Evolutionary conservation across 1,139 yeast species (phyloP).

Genomic region (Taphrina flavorubra): DNA sequence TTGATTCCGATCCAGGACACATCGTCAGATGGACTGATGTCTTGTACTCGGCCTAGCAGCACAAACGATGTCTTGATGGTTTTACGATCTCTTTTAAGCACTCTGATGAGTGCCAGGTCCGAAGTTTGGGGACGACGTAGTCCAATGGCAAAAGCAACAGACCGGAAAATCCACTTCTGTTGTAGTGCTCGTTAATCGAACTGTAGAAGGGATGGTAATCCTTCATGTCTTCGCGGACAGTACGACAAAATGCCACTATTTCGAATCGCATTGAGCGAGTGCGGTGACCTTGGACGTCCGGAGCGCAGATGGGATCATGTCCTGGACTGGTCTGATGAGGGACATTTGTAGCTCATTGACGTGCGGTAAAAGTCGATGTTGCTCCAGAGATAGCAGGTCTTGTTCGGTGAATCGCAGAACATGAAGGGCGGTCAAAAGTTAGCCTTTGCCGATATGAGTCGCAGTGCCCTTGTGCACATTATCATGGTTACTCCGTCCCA

Average conservation of each 20-base stretch:
- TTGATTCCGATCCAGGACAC: neutral
- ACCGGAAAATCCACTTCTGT: neutral
- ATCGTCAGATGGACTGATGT: neutral
- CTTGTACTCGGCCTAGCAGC: neutral
- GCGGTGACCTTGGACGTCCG: too few species aligned
- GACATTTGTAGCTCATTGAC: too few species aligned
- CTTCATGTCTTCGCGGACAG: too few species aligned
- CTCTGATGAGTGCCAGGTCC: neutral
- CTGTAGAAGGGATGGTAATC: too few species aligned
- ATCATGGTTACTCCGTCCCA: neutral
- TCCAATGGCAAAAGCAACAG: neutral
- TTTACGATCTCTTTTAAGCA: neutral
- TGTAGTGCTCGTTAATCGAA: neutral
- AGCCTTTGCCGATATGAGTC: neutral
- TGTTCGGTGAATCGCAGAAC: neutral
- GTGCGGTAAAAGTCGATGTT: too few species aligned
- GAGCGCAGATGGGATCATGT: too few species aligned
- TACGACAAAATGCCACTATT: too few species aligned
- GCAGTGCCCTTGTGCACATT: neutral
- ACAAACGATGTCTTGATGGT: neutral
- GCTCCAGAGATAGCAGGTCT: neutral
- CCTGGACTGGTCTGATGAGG: too few species aligned
- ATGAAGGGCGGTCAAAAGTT: neutral
- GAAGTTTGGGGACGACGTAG: neutral
- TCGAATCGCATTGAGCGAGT: too few species aligned